Evolutionary conservation across 192 early-diverging fungal species (phyloP).

Genomic region (Rhizophlyctis rosea): DNA sequence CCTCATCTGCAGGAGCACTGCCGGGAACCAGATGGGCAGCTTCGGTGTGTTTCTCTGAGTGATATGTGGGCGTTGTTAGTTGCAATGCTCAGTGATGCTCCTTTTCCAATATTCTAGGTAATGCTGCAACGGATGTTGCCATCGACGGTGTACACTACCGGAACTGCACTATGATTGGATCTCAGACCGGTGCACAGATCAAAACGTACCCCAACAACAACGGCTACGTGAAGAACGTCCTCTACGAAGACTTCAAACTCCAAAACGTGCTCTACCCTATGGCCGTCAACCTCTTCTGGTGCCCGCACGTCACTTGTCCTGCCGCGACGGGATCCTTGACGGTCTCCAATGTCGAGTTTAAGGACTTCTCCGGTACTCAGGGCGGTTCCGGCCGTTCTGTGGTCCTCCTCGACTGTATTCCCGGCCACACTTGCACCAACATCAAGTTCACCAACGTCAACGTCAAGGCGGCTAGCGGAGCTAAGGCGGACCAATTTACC

Average conservation of each 20-base stretch:
- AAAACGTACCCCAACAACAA: slow-evolving; percentile 20
- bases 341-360: slow-evolving; percentile 14
- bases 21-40: slow-evolving; percentile 18
- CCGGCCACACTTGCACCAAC: neutral
- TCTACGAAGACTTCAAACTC: slow-evolving; percentile 24
- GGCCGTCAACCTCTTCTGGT: slow-evolving; percentile 14
- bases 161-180: slow-evolving; percentile 17
- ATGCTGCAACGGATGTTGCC: neutral
- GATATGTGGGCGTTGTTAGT: too few species aligned
- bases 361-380: slow-evolving; percentile 15
- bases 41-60: too few species aligned
- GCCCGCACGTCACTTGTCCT: slow-evolving; percentile 10
- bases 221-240: slow-evolving; percentile 14
- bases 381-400: slow-evolving; percentile 1
- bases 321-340: slow-evolving; percentile 9
- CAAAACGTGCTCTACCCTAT: slow-evolving; percentile 15
- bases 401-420: slow-evolving; percentile 4
- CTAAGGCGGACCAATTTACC: too few species aligned
- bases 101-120: too few species aligned
- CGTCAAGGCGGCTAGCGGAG: neutral
- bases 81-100: too few species aligned
- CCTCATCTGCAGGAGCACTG: slow-evolving; percentile 17
- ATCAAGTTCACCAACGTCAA: neutral
- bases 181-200: slow-evolving; percentile 12
- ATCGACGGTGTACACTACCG: slow-evolving; percentile 19